Percentiles rank a stretch among this genome's conserved stretches.
These are phyloP conservation scores for Trypethelium eluteriae DNA, from an alignment of 495 filamentous ascomycete genomes.

Conservation along the genomic window DNA sequence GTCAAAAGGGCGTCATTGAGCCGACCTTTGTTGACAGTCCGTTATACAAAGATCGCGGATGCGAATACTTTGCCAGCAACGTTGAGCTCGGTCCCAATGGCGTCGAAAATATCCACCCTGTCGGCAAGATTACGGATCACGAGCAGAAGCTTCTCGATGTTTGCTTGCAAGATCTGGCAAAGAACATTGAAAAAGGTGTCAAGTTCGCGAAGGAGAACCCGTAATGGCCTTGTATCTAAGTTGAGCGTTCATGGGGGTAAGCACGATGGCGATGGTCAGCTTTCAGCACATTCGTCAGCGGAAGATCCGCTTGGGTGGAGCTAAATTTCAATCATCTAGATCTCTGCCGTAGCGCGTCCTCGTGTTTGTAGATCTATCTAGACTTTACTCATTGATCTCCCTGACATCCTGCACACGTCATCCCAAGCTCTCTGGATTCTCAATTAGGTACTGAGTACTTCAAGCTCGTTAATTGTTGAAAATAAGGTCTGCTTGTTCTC, in stretches of 20 bases:
- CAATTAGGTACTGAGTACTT: neutral
- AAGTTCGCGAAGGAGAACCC: slow-evolving; percentile 65
- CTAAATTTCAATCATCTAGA: slow-evolving; percentile 1
- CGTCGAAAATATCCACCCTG: slow-evolving; percentile 80
- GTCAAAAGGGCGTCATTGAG: slow-evolving; percentile 91
- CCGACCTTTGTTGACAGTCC: slow-evolving; percentile 95
- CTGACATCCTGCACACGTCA: neutral
- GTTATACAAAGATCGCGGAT: slow-evolving; percentile 92
- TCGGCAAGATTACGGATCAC: slow-evolving; percentile 71
- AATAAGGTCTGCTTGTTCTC: too few species aligned
- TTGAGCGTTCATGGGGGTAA: neutral
- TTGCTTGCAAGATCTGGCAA: slow-evolving; percentile 78
- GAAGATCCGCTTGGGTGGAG: neutral
- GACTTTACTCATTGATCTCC: neutral
- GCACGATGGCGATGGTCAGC: neutral
- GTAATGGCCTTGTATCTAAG: slow-evolving; percentile 31
- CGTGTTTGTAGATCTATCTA: neutral
- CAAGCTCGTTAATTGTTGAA: neutral
- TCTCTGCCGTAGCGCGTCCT: neutral
- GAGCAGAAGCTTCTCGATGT: slow-evolving; percentile 87
- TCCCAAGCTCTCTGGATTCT: neutral
- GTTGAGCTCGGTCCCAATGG: slow-evolving; percentile 95
- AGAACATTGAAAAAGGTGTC: slow-evolving; percentile 73
- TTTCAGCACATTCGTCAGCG: neutral
- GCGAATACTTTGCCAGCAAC: slow-evolving; percentile 89